Conservation (phyloP, 371 early-diverging fungal genomes). For the Choanephora cucurbitarum region DNA sequence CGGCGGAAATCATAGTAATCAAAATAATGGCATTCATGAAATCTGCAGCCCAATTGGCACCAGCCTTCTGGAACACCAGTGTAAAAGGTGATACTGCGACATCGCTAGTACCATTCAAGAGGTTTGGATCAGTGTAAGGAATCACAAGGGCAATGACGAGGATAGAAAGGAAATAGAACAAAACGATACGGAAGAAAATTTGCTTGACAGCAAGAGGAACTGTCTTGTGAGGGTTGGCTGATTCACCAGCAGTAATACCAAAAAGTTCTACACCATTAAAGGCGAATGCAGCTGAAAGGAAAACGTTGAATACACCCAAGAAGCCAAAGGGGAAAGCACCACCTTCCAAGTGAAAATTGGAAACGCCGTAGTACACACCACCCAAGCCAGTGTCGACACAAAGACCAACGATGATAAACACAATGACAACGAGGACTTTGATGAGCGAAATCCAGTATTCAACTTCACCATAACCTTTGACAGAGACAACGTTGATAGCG, state of each 20-base stretch:
- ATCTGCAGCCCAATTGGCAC: conserved; percentile 67
- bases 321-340: conserved; percentile 80
- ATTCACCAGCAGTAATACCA: conserved; percentile 78
- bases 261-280: conserved; percentile 85
- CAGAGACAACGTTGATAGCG: conserved; percentile 64
- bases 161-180: conserved; percentile 76
- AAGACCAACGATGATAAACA: conserved; percentile 78
- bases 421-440: conserved; percentile 61
- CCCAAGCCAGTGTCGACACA: conserved; percentile 63
- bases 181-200: conserved; percentile 74
- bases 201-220: conserved; percentile 76
- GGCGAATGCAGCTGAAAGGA: conserved; percentile 82
- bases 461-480: conserved; percentile 71
- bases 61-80: conserved; percentile 69
- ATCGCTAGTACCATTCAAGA: conserved; percentile 48
- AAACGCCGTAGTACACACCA: conserved; percentile 52
- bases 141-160: conserved; percentile 74
- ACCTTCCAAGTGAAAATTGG: conserved; percentile 69
- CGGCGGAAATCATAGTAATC: conserved; percentile 75
- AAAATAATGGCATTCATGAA: conserved; percentile 82
- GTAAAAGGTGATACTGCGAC: conserved; percentile 73
- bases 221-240: conserved; percentile 68
- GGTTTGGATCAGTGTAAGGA: conserved; percentile 61
- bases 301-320: conserved; percentile 66
- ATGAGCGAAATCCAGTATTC: conserved; percentile 62